Conservation (phyloP, 495 filamentous ascomycete species). For the Penicillium dipodomyicola region DNA sequence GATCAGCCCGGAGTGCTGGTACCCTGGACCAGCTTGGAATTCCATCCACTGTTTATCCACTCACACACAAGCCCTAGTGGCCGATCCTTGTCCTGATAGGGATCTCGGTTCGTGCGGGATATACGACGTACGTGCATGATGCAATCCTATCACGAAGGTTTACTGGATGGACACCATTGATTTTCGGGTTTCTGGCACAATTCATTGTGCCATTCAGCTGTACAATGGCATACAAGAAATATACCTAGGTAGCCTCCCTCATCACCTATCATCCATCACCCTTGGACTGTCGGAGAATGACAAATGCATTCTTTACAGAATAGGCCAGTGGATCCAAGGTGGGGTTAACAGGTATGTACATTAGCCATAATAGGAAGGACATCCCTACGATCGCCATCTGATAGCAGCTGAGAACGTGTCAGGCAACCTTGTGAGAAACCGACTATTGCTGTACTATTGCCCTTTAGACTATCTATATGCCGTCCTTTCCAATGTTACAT, state of each 20-base stretch:
- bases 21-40: slow-evolving; percentile 1
- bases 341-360: not conserved
- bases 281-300: not conserved
- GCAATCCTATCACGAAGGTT: no score
- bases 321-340: not conserved
- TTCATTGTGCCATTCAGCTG: not conserved
- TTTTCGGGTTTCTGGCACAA: no score
- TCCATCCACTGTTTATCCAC: slow-evolving; percentile 3
- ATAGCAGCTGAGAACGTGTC: not conserved
- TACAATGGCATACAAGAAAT: no score
- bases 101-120: slow-evolving; percentile 1
- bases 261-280: no score
- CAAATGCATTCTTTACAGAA: not conserved
- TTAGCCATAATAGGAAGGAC: slow-evolving; percentile 14
- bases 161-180: no score
- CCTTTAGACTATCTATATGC: no score
- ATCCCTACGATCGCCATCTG: slow-evolving; percentile 15
- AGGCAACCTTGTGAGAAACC: not conserved
- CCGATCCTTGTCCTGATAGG: slow-evolving; percentile 6
- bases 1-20: not conserved
- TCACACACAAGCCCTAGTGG: slow-evolving; percentile 4
- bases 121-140: not conserved
- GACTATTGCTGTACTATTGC: no score
- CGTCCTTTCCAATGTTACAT: no score
- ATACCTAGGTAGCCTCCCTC: no score